These are phyloP conservation scores for Curvularia eragrostidis DNA, from an alignment of 2,329 filamentous ascomycete genomes.

Conservation along the genomic window DNA sequence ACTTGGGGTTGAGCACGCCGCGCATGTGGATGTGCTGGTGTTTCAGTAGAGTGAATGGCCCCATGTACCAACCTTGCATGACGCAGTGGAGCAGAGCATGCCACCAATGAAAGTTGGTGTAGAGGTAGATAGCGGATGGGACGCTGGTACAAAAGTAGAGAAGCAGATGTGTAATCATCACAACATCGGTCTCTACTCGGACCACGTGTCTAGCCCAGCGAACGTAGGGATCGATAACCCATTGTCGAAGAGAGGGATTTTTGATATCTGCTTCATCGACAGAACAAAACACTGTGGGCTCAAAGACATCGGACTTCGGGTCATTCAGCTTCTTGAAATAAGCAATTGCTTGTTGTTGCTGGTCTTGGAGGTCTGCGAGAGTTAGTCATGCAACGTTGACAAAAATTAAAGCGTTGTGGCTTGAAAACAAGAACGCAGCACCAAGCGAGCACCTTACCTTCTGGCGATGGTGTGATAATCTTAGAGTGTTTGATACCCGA, in stretches of 20 bases:
- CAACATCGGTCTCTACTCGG: conserved; percentile 73
- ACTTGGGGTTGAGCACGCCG: conserved; percentile 67
- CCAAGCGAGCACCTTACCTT: conserved; percentile 27
- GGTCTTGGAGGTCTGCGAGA: conserved; percentile 37
- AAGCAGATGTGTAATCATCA: conserved; percentile 78
- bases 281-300: conserved; percentile 62
- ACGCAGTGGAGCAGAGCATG: conserved; percentile 71
- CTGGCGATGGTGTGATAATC: conserved; percentile 39
- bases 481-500: conserved; percentile 35
- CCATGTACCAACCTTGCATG: conserved; percentile 73
- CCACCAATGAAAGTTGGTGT: conserved; percentile 68
- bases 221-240: conserved; percentile 66
- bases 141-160: conserved; percentile 74
- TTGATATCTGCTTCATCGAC: conserved; percentile 59
- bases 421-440: not conserved
- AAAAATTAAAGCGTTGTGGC: not conserved
- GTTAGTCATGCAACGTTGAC: not conserved
- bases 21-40: conserved; percentile 84
- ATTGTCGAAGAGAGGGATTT: conserved; percentile 49
- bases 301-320: conserved; percentile 56
- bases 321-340: conserved; percentile 60
- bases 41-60: conserved; percentile 80
- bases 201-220: conserved; percentile 63
- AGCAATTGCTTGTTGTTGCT: conserved; percentile 49
- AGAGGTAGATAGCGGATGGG: conserved; percentile 71